Conservation (phyloP, 768 basidiomycete species). For the Lactifluus volemus region DNA sequence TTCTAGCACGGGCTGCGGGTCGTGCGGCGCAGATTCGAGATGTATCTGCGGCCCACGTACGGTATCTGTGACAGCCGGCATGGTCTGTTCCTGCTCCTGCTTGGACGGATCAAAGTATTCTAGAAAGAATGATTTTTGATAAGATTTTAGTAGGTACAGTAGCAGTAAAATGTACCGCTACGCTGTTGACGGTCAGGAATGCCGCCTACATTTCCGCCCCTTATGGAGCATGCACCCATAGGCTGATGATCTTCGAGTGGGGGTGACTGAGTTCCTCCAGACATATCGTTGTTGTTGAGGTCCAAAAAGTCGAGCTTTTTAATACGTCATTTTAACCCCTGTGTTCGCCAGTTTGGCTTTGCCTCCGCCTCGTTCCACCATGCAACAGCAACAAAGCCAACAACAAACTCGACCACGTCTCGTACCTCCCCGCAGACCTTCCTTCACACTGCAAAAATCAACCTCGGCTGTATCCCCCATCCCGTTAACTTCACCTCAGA, state of each 20-base stretch:
- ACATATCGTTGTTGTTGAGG: background rate
- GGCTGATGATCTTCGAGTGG: slow-evolving; percentile 14
- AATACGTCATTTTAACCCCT: slow-evolving; percentile 10
- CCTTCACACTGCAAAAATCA: background rate
- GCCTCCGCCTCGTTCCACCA: background rate
- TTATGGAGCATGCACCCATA: slow-evolving; percentile 17
- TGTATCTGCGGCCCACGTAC: background rate
- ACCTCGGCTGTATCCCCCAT: background rate
- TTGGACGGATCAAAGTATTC: slow-evolving; percentile 14
- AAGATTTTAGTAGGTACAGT: background rate
- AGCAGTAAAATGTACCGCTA: slow-evolving; percentile 4
- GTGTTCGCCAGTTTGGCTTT: background rate
- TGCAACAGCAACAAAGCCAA: slow-evolving; percentile 1
- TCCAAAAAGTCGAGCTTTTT: background rate
- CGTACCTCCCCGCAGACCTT: background rate
- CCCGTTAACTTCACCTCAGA: background rate
- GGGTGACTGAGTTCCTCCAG: slow-evolving; percentile 18
- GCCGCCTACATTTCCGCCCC: slow-evolving; percentile 14
- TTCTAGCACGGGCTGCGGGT: background rate
- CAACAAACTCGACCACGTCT: background rate
- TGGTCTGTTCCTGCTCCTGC: background rate
- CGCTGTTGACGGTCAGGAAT: slow-evolving; percentile 19
- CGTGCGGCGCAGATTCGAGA: background rate
- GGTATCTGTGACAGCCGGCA: background rate
- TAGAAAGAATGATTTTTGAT: background rate